These are phyloP conservation scores for Syzygium malaccense DNA, from an alignment of 441 rosid species.

Conservation along the genomic window DNA sequence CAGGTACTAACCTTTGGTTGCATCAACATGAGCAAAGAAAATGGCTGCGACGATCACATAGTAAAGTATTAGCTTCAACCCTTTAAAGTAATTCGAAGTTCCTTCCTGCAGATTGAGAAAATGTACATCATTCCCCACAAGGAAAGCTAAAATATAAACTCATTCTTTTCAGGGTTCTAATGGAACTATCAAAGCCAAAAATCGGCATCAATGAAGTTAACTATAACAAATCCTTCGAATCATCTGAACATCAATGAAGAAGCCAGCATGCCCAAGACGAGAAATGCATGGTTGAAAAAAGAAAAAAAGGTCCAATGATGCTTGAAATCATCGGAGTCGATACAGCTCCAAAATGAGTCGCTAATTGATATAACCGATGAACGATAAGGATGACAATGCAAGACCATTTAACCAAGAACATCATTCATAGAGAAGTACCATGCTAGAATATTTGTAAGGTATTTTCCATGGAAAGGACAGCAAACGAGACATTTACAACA, in stretches of 20 bases:
- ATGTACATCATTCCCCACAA: neutral
- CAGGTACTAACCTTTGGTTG: slow-evolving; percentile 10
- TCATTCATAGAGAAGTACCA: neutral
- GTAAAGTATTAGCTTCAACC: slow-evolving; percentile 92
- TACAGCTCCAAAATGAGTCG: neutral
- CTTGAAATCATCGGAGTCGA: neutral
- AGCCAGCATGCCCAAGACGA: neutral
- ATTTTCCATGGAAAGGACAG: neutral
- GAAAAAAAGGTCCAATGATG: neutral
- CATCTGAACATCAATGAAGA: neutral
- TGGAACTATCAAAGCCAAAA: neutral
- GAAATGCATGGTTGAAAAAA: neutral
- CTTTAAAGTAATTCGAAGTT: slow-evolving; percentile 92
- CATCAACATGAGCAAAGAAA: slow-evolving; percentile 95
- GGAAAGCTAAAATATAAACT: neutral
- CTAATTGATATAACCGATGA: neutral
- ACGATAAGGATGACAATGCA: neutral
- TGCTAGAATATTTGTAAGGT: neutral
- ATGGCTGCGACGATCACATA: slow-evolving; percentile 92
- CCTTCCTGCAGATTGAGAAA: slow-evolving; percentile 58
- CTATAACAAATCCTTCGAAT: neutral
- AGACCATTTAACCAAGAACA: neutral
- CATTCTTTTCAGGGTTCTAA: neutral
- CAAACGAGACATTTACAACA: neutral
- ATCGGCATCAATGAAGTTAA: neutral